These are phyloP conservation scores for Conticribra weissflogii DNA, from an alignment of 108 stramenopile species.

Conservation along the genomic window DNA sequence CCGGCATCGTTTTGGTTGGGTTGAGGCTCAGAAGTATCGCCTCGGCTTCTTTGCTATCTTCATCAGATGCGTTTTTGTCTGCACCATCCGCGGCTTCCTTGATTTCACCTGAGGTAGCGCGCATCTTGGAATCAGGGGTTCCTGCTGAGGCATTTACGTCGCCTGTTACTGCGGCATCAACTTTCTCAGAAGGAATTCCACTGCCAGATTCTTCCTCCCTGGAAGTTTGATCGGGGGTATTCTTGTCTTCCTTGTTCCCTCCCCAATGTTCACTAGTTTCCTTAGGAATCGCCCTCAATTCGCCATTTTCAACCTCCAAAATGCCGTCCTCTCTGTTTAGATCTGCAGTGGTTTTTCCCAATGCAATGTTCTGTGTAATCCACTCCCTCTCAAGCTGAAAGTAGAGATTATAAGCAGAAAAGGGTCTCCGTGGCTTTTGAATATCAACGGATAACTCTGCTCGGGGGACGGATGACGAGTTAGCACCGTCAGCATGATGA, in stretches of 20 bases:
- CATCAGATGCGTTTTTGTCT: too few relatives aligned
- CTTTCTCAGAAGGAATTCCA: too few relatives aligned
- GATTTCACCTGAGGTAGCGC: too few relatives aligned
- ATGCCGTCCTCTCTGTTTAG: background rate
- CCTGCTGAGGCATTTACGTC: too few relatives aligned
- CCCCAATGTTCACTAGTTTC: background rate
- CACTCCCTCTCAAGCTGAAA: constrained; percentile 44
- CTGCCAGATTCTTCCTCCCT: constrained; percentile 3
- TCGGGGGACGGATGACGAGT: background rate
- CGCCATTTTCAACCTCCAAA: background rate
- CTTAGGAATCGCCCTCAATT: background rate
- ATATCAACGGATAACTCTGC: constrained; percentile 4
- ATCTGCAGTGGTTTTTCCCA: constrained; percentile 6
- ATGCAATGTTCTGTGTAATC: constrained; percentile 9
- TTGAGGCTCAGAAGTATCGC: too few relatives aligned
- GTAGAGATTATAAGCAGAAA: constrained; percentile 51
- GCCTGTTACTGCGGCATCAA: too few relatives aligned
- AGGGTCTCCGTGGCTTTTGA: constrained; percentile 38
- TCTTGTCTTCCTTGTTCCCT: background rate
- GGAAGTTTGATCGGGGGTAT: background rate
- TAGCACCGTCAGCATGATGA: background rate
- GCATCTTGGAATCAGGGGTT: too few relatives aligned
- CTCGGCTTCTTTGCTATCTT: too few relatives aligned
- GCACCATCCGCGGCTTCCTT: too few relatives aligned
- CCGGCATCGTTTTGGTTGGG: too few relatives aligned